Evolutionary conservation across 192 early-diverging fungal species (phyloP), one percentile per base, ranked within the genome.

Genomic region (Martensiomyces pterosporus): DNA sequence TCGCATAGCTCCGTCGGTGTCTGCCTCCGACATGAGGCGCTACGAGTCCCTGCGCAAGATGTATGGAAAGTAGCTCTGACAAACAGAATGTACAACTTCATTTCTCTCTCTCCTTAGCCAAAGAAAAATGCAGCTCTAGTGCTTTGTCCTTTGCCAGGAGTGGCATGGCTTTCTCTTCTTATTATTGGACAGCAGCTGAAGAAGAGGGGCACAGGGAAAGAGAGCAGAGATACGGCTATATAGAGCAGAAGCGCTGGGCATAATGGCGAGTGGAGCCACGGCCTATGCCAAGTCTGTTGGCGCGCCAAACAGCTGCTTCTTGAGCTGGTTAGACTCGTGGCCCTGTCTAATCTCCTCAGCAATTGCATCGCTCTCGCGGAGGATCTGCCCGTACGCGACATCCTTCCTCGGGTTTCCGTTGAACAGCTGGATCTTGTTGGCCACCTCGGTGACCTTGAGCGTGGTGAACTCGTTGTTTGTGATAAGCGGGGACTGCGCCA

Each of bases 401-500:
- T 52, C 42, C 56, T 52, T 55, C 26, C 51, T 62, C 45, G 49
- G 42, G 13, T 62, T 60, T 24, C 49, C 54, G 23, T 26, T 51
- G 24, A 57, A 57, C 33, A 47, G 48, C 29, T 45, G 40, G 48
- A 71, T 55, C 48, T 71, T 71, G 2, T 64, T 52, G 4, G 67
- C 60, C 2, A 71, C 42, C 40, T 71, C 67, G 40, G 49, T 47
- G 38, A 71, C 40, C 56, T 59, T 71, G n/a, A 58, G 67, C 10
- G 67, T 64, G 9, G 60, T 64, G 32, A 59, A 71, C 43, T 59
- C 56, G 43, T 59, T 63, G 77, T 65, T 83, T 85, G 89, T 83
- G 14, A 96, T 69, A 16, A 98, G 74, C 13, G 92, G 85, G 7
- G 92, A 93, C 62, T 93, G 90, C 14, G 93, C 89, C 19, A 98